Conservation (phyloP, 2,329 filamentous ascomycete genomes). For the Scytalidium sp. region DNA sequence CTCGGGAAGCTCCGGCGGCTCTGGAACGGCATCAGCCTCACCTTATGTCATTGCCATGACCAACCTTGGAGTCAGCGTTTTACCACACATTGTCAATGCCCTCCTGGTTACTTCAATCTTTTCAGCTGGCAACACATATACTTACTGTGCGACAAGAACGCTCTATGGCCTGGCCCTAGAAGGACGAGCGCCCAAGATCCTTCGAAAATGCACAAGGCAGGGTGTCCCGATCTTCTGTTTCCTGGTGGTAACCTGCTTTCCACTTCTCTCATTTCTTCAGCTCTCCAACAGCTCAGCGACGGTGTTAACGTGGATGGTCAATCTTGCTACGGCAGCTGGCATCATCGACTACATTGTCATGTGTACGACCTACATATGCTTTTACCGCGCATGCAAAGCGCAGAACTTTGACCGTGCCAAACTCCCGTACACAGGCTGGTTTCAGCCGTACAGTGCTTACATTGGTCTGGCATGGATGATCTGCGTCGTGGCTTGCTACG, state of each 20-base stretch:
- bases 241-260: conserved; percentile 49
- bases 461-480: conserved; percentile 54
- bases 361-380: conserved; percentile 53
- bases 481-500: conserved; percentile 57
- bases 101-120: conserved; percentile 65
- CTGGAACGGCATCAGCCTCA: conserved; percentile 53
- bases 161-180: conserved; percentile 2
- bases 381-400: conserved; percentile 50
- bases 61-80: conserved; percentile 56
- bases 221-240: conserved; percentile 62
- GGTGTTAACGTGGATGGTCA: conserved; percentile 30
- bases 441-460: conserved; percentile 56
- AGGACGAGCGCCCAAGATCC: conserved; percentile 29
- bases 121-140: conserved; percentile 56
- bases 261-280: conserved; percentile 50
- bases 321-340: conserved; percentile 1
- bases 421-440: conserved; percentile 52
- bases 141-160: conserved; percentile 20
- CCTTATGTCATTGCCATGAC: conserved; percentile 65
- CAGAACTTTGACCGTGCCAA: conserved; percentile 50
- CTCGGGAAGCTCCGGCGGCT: conserved; percentile 40
- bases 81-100: conserved; percentile 66
- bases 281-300: conserved; percentile 19
- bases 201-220: conserved; percentile 55
- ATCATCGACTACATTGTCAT: conserved; percentile 55